Conservation (phyloP, 352 stramenopile genomes). For the Pelagophyceae sp. region DNA sequence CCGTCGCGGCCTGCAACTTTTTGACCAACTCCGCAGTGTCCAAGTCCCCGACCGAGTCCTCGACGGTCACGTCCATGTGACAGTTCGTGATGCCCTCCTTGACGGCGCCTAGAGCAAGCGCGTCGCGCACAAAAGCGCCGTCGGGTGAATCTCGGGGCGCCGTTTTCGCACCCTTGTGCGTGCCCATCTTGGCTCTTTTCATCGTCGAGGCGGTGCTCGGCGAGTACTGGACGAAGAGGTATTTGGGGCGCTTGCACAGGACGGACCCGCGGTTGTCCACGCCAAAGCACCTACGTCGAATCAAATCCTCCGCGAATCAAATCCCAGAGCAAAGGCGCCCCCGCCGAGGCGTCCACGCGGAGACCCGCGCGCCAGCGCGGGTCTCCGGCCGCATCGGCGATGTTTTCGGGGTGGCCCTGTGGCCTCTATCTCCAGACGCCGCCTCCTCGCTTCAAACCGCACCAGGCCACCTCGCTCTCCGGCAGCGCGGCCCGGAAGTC, state of each 20-base stretch:
- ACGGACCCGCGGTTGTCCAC: slow-evolving; percentile 24
- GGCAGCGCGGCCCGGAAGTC: slow-evolving; percentile 20
- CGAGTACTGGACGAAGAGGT: slow-evolving; percentile 23
- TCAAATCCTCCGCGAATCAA: no score
- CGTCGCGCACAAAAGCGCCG: not conserved
- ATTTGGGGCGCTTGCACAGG: slow-evolving; percentile 24
- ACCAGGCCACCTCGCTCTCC: slow-evolving; percentile 20
- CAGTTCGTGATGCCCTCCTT: slow-evolving; percentile 11
- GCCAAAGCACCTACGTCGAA: no score
- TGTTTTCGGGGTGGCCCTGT: no score
- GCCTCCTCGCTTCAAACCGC: no score
- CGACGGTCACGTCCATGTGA: slow-evolving; percentile 23
- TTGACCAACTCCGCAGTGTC: slow-evolving; percentile 17
- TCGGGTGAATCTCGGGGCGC: not conserved
- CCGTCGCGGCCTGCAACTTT: slow-evolving; percentile 22
- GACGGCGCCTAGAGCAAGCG: no score
- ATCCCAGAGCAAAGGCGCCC: no score
- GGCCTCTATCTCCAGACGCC: no score
- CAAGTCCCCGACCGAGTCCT: slow-evolving; percentile 19
- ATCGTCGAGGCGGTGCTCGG: slow-evolving; percentile 19
- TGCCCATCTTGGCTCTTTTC: slow-evolving; percentile 28
- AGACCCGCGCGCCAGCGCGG: no score
- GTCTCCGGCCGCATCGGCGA: no score
- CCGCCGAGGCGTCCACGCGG: no score
- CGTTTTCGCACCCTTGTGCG: slow-evolving; percentile 23